Evolutionary conservation across 2,329 filamentous ascomycete species (phyloP), one percentile per base, ranked within the genome.

Genomic region (Ophiostoma triangulosporum): DNA sequence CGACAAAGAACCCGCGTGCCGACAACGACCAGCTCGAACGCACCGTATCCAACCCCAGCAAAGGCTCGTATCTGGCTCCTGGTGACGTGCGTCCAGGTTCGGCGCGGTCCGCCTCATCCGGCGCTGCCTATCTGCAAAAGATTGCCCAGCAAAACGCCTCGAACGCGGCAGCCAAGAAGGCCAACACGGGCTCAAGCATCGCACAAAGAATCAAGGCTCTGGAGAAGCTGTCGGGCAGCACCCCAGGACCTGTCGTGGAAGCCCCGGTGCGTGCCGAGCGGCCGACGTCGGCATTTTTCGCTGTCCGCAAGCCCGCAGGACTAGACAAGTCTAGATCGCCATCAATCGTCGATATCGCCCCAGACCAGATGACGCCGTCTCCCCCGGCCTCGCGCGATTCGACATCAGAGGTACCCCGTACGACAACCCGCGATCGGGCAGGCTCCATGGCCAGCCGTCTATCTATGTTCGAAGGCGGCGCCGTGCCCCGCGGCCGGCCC

Each of bases 151-250:
- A 79, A 60, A 51, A 56, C 17, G 67, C 67, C 14, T 64, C 76
- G 14, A 74, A 75, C 51, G 63, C 84, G 50, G 70, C 75, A 48
- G 72, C 78, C 3, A 88, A 86, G 65, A 94, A 90, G 65, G 76
- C 83, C 12, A 93, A 87, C 62, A 78, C 97, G 24, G 90, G 88
- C 7, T 89, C 86, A 8, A 89, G 88, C 60, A 96, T 98, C 57
- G 94, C 91, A 3, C 88, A 91, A 65, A 84, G 93, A 40, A 97
- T 97, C 66, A 94, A 95, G 67, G 89, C 90, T 6, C 73, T 98
- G 52, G 87, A 95, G 64, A 90, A 88, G 66, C 76, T 93, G 59
- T 76, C 83, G 56, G 68, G 74, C 64, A 63, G 65, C 63, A 57
- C 66, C 45, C 60, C 64, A 9, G 58, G 64, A 54, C 26, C 56